Percentiles rank a stretch among this genome's conserved stretches.
phyloP scores from a whole-genome alignment of 352 stramenopile species.

The Thraustochytrium sp. region DNA sequence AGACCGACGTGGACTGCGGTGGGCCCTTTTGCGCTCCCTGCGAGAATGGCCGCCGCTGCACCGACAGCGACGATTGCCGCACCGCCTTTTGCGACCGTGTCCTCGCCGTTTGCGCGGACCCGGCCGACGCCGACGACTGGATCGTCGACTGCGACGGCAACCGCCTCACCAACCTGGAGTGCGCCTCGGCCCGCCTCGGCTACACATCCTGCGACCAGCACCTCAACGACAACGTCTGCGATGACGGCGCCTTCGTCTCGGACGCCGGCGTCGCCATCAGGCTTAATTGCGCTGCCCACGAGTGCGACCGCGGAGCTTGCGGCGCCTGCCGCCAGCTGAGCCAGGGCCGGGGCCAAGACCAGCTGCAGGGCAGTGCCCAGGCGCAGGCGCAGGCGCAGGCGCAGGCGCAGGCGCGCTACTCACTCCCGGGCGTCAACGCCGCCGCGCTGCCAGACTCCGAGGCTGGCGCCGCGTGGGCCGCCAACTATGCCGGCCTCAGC shows the following conservation, averaged over 20 bases:
- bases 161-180: not conserved
- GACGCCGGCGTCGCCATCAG: constrained; percentile 30
- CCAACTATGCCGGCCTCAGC: not conserved
- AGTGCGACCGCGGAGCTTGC: constrained; percentile 48
- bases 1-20: constrained; percentile 51
- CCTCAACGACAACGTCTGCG: constrained; percentile 46
- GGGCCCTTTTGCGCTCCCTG: constrained; percentile 32
- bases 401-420: not conserved
- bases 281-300: constrained; percentile 46
- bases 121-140: not conserved
- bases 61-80: constrained; percentile 31
- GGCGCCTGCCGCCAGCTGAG: constrained; percentile 43
- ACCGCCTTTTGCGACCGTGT: constrained; percentile 41
- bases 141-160: constrained; percentile 44
- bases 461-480: not conserved
- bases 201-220: constrained; percentile 38
- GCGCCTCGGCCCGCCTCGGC: not conserved
- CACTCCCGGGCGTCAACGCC: not conserved
- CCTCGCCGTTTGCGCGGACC: not conserved
- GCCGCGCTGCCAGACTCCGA: not conserved
- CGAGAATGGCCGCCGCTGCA: not conserved
- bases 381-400: not conserved
- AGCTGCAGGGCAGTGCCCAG: no score
- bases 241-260: constrained; percentile 42
- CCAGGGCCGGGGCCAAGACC: no score